Conservation (phyloP, 1,284 basidiomycete genomes). For the Abortiporus biennis region DNA sequence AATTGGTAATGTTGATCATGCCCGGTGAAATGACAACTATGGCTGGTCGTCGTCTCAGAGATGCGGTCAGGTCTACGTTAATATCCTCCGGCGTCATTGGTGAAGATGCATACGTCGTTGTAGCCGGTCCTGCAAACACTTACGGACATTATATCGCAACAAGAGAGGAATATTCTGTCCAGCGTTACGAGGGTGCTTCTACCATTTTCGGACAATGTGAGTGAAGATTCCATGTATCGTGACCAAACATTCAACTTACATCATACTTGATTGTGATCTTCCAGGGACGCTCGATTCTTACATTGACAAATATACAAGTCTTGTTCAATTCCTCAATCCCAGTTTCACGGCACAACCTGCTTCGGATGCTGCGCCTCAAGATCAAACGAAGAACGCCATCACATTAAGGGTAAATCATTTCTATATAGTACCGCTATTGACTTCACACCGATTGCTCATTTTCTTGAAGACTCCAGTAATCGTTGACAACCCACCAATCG, state of each 20-base stretch:
- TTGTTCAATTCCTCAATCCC: conserved; percentile 58
- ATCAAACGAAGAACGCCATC: conserved; percentile 63
- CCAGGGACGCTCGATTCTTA: conserved; percentile 69
- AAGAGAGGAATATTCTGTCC: conserved; percentile 68
- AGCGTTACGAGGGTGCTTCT: conserved; percentile 80
- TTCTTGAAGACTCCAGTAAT: conserved; percentile 49
- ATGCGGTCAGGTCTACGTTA: conserved; percentile 58
- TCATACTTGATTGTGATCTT: conserved; percentile 3
- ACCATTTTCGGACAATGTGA: conserved; percentile 74
- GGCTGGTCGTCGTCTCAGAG: conserved; percentile 45
- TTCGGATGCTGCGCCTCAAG: conserved; percentile 61
- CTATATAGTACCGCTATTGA: neutral
- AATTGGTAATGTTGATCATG: conserved; percentile 72
- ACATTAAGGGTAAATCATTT: conserved; percentile 41
- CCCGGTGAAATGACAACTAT: conserved; percentile 66
- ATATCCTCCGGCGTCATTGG: conserved; percentile 59
- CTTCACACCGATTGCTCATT: neutral
- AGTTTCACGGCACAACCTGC: conserved; percentile 38
- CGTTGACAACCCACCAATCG: conserved; percentile 51
- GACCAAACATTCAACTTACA: neutral
- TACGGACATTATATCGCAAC: conserved; percentile 77
- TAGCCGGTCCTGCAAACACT: conserved; percentile 77
- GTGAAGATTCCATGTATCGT: conserved; percentile 20
- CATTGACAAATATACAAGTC: conserved; percentile 67
- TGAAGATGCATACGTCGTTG: conserved; percentile 64